These are phyloP conservation scores for Teunomyces pallodes DNA, from an alignment of 805 yeast genomes.

Conservation along the genomic window DNA sequence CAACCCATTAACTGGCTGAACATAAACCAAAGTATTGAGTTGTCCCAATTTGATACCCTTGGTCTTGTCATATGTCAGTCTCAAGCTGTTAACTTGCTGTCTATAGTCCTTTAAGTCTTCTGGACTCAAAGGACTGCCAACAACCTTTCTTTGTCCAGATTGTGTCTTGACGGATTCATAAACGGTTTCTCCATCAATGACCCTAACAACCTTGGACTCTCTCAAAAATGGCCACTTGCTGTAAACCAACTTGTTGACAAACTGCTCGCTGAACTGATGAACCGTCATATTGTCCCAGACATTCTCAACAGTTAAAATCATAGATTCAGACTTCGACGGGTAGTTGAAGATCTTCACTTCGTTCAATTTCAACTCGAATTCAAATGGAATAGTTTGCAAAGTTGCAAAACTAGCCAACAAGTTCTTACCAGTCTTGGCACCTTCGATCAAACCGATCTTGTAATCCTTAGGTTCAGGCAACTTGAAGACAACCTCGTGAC, in stretches of 20 bases:
- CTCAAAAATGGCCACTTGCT: conserved; percentile 88
- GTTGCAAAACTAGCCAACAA: conserved; percentile 90
- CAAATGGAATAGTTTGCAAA: conserved; percentile 65
- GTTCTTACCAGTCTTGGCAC: conserved; percentile 67
- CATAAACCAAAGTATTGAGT: conserved; percentile 61
- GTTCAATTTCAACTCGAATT: conserved; percentile 51
- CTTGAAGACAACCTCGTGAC: conserved; percentile 58
- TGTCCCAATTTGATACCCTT: conserved; percentile 62
- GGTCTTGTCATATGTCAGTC: conserved; percentile 42
- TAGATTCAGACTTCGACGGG: conserved; percentile 80
- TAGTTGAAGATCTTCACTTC: conserved; percentile 78
- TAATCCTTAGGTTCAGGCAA: conserved; percentile 49
- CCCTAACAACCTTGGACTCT: conserved; percentile 69
- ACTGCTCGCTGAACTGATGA: conserved; percentile 64
- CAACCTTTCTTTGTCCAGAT: conserved; percentile 19
- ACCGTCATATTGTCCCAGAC: conserved; percentile 52
- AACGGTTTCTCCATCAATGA: conserved; percentile 52
- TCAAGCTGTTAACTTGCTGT: conserved; percentile 38
- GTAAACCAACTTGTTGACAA: conserved; percentile 61
- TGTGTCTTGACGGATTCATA: conserved; percentile 41
- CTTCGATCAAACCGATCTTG: conserved; percentile 58
- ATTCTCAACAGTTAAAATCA: conserved; percentile 63
- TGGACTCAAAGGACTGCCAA: conserved; percentile 33
- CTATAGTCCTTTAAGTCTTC: conserved; percentile 49
- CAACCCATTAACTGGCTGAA: conserved; percentile 76